phyloP scores from a whole-genome alignment of 345 rosid genomes.

The Cardamine occulta region DNA sequence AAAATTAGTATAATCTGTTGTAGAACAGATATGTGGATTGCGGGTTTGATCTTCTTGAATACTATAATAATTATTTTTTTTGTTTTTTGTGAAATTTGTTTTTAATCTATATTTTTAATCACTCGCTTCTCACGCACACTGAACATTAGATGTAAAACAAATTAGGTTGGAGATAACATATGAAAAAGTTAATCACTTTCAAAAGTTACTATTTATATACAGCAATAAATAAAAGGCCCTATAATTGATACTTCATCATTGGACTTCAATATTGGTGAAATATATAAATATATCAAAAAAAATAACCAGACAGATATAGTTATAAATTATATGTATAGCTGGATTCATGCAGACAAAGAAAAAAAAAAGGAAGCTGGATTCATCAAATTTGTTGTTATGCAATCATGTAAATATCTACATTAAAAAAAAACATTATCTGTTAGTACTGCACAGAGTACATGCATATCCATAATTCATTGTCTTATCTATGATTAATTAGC shows the following conservation, averaged over 20 bases:
- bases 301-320: background rate
- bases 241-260: background rate
- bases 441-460: constrained; percentile 16
- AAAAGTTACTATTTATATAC: background rate
- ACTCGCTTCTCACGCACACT: constrained; percentile 28
- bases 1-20: no score
- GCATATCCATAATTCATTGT: constrained; percentile 21
- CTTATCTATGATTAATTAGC: background rate
- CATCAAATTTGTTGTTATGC: constrained; percentile 19
- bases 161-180: background rate
- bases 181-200: background rate
- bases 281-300: background rate
- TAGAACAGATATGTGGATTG: no score
- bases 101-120: background rate
- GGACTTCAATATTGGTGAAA: background rate
- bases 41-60: no score
- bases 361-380: constrained; percentile 18
- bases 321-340: constrained; percentile 15
- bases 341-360: constrained; percentile 4
- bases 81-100: no score
- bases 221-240: background rate
- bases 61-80: background rate
- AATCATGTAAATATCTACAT: constrained; percentile 1
- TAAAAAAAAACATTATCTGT: background rate
- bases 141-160: constrained; percentile 2